phyloP scores from a whole-genome alignment of 1,284 basidiomycete species.

The Leucoagaricus sp. region DNA sequence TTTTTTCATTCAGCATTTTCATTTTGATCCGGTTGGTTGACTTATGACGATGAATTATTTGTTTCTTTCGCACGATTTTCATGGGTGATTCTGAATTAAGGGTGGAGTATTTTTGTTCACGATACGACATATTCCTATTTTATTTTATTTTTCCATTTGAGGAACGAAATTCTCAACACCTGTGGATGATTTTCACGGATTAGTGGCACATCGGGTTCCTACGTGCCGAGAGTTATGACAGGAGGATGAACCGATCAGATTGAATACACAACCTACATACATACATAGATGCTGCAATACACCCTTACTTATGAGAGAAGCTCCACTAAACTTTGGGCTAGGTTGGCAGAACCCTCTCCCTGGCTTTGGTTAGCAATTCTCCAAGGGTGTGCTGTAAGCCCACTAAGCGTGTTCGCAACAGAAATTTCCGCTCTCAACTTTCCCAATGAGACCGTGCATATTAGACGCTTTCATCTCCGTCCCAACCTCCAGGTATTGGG shows the following conservation, averaged over 20 bases:
- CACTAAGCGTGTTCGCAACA: neutral
- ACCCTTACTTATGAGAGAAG: neutral
- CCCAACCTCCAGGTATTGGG: neutral
- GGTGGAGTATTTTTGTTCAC: no score
- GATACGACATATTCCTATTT: no score
- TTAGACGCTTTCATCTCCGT: slow-evolving; percentile 6
- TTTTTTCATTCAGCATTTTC: neutral
- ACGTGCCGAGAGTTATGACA: neutral
- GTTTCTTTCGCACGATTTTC: no score
- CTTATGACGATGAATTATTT: no score
- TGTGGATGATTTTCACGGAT: neutral
- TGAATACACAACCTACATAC: neutral
- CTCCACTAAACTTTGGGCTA: neutral
- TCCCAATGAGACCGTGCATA: neutral
- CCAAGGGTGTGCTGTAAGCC: neutral
- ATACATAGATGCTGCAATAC: slow-evolving; percentile 6
- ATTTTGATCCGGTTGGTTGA: neutral
- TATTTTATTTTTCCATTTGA: no score
- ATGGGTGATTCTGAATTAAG: neutral
- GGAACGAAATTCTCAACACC: no score
- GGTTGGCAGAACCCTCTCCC: neutral
- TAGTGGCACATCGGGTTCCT: slow-evolving; percentile 1
- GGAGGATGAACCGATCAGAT: neutral
- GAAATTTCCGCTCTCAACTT: slow-evolving; percentile 1
- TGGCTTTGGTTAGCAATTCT: neutral